phyloP scores from a whole-genome alignment of 768 basidiomycete genomes.

The Imleria badia region DNA sequence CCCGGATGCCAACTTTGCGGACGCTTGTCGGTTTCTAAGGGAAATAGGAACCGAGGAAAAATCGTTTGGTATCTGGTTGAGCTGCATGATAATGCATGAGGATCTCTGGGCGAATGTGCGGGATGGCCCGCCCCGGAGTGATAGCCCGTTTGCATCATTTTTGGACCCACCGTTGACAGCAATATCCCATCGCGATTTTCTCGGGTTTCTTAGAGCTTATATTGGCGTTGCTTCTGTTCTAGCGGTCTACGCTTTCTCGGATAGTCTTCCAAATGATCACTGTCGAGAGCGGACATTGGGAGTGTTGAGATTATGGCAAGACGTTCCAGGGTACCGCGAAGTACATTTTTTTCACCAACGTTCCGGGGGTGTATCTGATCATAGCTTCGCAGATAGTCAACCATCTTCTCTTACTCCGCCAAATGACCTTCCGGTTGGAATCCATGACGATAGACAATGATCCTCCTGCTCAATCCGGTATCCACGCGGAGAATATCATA shows the following conservation, averaged over 20 bases:
- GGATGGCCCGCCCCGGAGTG: conserved; percentile 14
- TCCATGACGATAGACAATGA: conserved; percentile 68
- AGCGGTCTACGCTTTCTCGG: conserved; percentile 77
- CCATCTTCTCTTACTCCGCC: conserved; percentile 67
- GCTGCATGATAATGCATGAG: conserved; percentile 60
- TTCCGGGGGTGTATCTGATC: conserved; percentile 4
- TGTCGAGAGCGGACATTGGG: conserved; percentile 66
- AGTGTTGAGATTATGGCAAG: conserved; percentile 44
- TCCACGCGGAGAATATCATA: conserved; percentile 69
- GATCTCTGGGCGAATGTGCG: conserved; percentile 40
- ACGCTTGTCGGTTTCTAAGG: conserved; percentile 51
- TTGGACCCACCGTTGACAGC: conserved; percentile 31
- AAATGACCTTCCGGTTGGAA: conserved; percentile 68
- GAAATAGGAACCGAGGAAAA: conserved; percentile 66
- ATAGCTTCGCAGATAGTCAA: conserved; percentile 60
- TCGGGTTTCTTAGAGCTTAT: conserved; percentile 63
- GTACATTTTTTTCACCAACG: conserved; percentile 38
- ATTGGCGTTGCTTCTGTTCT: conserved; percentile 67
- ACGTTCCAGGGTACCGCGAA: conserved; percentile 68
- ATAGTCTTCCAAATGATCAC: conserved; percentile 63
- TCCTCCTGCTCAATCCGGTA: conserved; percentile 59
- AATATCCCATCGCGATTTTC: conserved; percentile 55
- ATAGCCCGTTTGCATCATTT: conserved; percentile 39
- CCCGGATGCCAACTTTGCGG: conserved; percentile 48
- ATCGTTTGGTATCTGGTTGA: conserved; percentile 71